Evolutionary conservation across 805 yeast genomes (phyloP).

Genomic region (Pichia manshurica): DNA sequence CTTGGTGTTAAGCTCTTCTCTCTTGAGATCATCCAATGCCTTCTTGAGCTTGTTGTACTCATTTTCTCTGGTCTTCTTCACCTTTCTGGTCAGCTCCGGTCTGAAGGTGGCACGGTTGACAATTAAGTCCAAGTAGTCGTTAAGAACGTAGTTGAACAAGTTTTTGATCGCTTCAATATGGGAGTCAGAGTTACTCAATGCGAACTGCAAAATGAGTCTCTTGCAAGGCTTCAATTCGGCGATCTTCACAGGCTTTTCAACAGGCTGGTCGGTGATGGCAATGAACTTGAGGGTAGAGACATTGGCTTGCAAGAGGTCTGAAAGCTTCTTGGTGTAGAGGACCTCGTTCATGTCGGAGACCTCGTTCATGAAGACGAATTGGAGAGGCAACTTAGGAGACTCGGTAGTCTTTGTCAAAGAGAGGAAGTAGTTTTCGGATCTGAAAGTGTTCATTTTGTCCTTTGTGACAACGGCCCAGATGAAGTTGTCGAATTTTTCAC

Average conservation of each 20-base stretch:
- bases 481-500: constrained; percentile 55
- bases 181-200: constrained; percentile 42
- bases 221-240: constrained; percentile 50
- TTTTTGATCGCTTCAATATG: constrained; percentile 51
- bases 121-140: constrained; percentile 30
- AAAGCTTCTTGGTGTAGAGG: constrained; percentile 47
- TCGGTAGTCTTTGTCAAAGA: constrained; percentile 81
- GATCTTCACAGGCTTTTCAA: constrained; percentile 59
- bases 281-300: constrained; percentile 53
- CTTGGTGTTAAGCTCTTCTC: constrained; percentile 65
- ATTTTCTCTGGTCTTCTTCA: constrained; percentile 67
- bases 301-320: constrained; percentile 34
- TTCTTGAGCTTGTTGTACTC: constrained; percentile 69
- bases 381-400: constrained; percentile 59
- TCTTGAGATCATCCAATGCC: constrained; percentile 55
- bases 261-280: constrained; percentile 79
- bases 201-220: constrained; percentile 50
- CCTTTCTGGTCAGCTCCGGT: constrained; percentile 71
- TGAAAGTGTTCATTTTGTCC: constrained; percentile 66
- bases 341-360: constrained; percentile 71
- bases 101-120: constrained; percentile 48
- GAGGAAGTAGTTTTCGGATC: constrained; percentile 73
- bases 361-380: constrained; percentile 87
- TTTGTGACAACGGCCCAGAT: constrained; percentile 83
- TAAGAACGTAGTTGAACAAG: constrained; percentile 53